Base-by-base conservation (phyloP, 2,329 filamentous ascomycete genomes). In the Monosporascus sp. region DNA sequence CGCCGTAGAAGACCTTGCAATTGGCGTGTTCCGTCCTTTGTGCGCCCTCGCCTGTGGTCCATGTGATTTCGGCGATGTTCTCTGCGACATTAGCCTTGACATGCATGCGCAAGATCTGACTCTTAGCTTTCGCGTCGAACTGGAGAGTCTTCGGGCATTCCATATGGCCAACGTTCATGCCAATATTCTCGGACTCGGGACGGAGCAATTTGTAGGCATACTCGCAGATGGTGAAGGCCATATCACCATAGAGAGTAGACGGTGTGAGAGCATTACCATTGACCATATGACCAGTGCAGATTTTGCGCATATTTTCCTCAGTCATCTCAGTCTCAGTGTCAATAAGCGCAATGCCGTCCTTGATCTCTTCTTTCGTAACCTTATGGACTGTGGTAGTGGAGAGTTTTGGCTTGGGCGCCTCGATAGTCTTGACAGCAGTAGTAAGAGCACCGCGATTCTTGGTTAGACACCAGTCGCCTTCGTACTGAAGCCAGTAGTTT, bases 61-160 rank as follows among this genome's bases (percentile, higher is more conserved):
- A 87, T 51, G 75, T 73, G 31, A 88, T 69, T 45, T 81, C 75
- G 20, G 84, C 81, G 40, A 74, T 69, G 50, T 80, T 80, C 43
- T 75, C 69, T 52, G 79, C 76, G 20, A 82, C 74, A 60, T 88
- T 78, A 44, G 80, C 80, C n/a, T 76, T 82, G 52, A 80, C 81
- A 49, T 80, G 78, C 59, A 87, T 74, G 61, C 82, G 79, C 31
- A 89, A 70, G 50, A 86, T 77, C 65, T 88, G 85, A 37, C 71
- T 73, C 53, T 71, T 67, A 9, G 71, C 66, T 27, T 67, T 70
- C 43, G 73, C 66, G 51, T 79, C 69, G 44, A 80, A 76, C 56
- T 91, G 87, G 55, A 92, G 74, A 36, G 86, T 83, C 76, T 90
- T 88, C 49, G 78, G 78, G 1, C 88, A 85, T 65, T 87, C 82